phyloP scores from a whole-genome alignment of 2,329 filamentous ascomycete genomes.

The Claviceps humidiphila region DNA sequence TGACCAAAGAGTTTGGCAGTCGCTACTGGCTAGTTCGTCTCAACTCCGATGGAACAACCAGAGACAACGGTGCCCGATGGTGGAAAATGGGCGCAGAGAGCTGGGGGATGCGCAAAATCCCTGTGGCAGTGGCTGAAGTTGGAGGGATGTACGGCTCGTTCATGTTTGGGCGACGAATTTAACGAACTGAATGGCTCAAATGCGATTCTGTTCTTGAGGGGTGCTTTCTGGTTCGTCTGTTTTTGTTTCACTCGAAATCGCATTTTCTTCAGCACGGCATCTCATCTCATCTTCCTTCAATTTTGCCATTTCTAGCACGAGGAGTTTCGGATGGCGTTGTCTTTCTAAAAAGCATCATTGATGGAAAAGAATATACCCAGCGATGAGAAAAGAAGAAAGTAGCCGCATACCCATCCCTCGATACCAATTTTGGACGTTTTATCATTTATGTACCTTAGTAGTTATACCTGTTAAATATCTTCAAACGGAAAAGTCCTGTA shows the following conservation, averaged over 20 bases:
- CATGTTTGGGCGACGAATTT: slow-evolving; percentile 49
- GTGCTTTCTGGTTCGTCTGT: background rate
- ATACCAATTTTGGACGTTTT: slow-evolving; percentile 1
- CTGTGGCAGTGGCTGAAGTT: slow-evolving; percentile 81
- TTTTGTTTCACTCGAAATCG: background rate
- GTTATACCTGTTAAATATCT: no score
- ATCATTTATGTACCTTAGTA: background rate
- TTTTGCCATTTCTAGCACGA: slow-evolving; percentile 1
- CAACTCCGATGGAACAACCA: slow-evolving; percentile 21
- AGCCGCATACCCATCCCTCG: background rate
- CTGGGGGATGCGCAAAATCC: slow-evolving; percentile 84
- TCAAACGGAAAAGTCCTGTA: no score
- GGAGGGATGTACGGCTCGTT: slow-evolving; percentile 81
- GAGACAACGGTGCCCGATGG: slow-evolving; percentile 37
- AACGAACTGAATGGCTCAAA: slow-evolving; percentile 9
- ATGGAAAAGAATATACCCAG: background rate
- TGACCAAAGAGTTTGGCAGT: slow-evolving; percentile 53
- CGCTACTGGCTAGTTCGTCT: slow-evolving; percentile 54
- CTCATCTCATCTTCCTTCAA: slow-evolving; percentile 9
- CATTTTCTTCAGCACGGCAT: background rate
- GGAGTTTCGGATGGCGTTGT: slow-evolving; percentile 6
- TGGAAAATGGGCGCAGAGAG: slow-evolving; percentile 81
- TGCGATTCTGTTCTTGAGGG: background rate
- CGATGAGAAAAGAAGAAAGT: background rate
- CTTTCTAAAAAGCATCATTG: background rate